Evolutionary conservation across 257 asterid species (phyloP).

Genomic region (Nicotiana sylvestris): DNA sequence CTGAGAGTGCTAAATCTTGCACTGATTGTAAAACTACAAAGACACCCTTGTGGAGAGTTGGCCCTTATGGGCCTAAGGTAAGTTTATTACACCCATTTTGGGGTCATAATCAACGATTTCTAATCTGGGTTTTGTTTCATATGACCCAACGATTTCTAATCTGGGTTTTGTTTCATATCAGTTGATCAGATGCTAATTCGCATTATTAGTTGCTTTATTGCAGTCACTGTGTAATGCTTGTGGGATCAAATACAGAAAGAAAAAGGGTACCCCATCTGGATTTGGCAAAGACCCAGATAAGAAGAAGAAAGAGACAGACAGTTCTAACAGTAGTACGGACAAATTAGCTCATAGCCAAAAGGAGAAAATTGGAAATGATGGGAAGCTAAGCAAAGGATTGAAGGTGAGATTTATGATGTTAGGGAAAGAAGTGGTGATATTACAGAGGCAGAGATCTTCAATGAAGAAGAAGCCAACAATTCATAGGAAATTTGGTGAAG

Average conservation of each 20-base stretch:
- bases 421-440: slow-evolving; percentile 31
- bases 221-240: slow-evolving; percentile 82
- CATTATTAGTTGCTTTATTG: not conserved
- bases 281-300: slow-evolving; percentile 6
- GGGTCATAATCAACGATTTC: not conserved
- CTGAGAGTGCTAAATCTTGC: slow-evolving; percentile 34
- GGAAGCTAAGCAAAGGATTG: slow-evolving; percentile 22
- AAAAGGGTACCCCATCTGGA: slow-evolving; percentile 6
- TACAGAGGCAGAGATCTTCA: slow-evolving; percentile 27
- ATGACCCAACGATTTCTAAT: not conserved
- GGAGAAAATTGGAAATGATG: slow-evolving; percentile 24
- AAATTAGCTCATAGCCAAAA: not conserved
- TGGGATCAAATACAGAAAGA: slow-evolving; percentile 66
- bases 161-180: not conserved
- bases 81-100: not conserved
- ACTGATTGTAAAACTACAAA: slow-evolving; percentile 57
- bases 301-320: slow-evolving; percentile 12
- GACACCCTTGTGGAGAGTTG: slow-evolving; percentile 80
- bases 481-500: slow-evolving; percentile 16
- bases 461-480: slow-evolving; percentile 23
- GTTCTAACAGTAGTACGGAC: not conserved
- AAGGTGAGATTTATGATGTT: slow-evolving; percentile 37
- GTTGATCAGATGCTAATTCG: not conserved
- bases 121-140: not conserved
- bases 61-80: slow-evolving; percentile 77